Percentiles rank a stretch among this genome's conserved stretches.
phyloP scores from a whole-genome alignment of 495 filamentous ascomycete species.

The Aspergillus asperescens region DNA sequence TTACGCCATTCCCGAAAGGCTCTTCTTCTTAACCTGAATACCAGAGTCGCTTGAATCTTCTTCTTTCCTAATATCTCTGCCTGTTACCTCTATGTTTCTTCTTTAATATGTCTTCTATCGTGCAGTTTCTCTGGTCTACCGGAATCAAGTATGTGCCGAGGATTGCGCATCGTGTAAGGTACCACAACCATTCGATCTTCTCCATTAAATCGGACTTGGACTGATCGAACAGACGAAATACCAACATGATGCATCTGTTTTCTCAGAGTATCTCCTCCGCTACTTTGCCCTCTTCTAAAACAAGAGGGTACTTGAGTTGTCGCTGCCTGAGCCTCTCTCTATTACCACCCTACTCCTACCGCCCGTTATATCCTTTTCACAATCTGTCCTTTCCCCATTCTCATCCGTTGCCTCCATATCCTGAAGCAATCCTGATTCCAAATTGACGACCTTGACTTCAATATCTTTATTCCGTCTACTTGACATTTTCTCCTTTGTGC shows the following conservation, averaged over 20 bases:
- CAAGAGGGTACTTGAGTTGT: neutral
- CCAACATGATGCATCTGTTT: slow-evolving; percentile 10
- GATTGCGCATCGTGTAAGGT: slow-evolving; percentile 28
- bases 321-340: neutral
- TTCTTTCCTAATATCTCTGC: slow-evolving; percentile 31
- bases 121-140: slow-evolving; percentile 54
- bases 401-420: slow-evolving; percentile 5
- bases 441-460: slow-evolving; percentile 6
- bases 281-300: neutral
- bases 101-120: slow-evolving; percentile 40
- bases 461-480: slow-evolving; percentile 16
- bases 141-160: slow-evolving; percentile 29
- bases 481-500: slow-evolving; percentile 16
- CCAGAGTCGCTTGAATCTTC: slow-evolving; percentile 10
- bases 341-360: slow-evolving; percentile 1
- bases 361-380: neutral
- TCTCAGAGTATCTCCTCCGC: neutral
- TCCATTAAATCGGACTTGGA: slow-evolving; percentile 22
- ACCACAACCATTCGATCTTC: slow-evolving; percentile 22
- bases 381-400: slow-evolving; percentile 1
- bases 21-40: slow-evolving; percentile 6
- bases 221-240: slow-evolving; percentile 6
- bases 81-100: slow-evolving; percentile 33
- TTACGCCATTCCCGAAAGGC: slow-evolving; percentile 1
- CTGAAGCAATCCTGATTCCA: slow-evolving; percentile 5